Evolutionary conservation across 108 stramenopile genomes (phyloP), one percentile per base, ranked within the genome.

Genomic region (Aurantiochytrium sp.): DNA sequence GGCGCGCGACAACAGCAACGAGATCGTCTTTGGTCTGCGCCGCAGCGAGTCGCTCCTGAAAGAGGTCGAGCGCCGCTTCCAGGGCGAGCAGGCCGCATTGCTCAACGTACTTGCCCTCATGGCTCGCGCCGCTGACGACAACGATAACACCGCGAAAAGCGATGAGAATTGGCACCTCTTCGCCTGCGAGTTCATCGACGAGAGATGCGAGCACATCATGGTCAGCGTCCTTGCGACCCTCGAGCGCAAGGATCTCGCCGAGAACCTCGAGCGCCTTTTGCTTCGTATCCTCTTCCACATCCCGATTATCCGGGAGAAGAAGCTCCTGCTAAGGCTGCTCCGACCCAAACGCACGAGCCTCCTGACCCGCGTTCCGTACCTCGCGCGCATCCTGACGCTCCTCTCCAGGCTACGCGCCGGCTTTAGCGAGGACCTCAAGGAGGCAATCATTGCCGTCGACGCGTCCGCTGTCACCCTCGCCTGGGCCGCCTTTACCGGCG

Each of bases 1-100:
- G 6, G 73, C 73, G 12, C 73, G 73, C 39, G 73, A 81, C 39
- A 81, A 81, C 45, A 48, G 73, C 73, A 41, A 81, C 39, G 73
- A 81, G 73, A 81, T 81, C 32, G 39, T 48, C 73, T 81, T 81
- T 48, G 73, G 73, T 12, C 42, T 81, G 39, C 45, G 42, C 3
- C 50, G n/a, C 10, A 27, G 24, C 0, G 73, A 81, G 42, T 17
- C 36, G 0, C 45, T 81, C 12, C 73, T 81, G 0, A 48, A 48
- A 6, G 45, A 81, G 39, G 73, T 81, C n/a, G 73, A 48, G 45
- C 73, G 45, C 2, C 39, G 73, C n/a, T 81, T 81, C 2, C 73
- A 81, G 19, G 45, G 30, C 30, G 73, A 81, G 24, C 73, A 48
- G 45, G 10, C 42, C 32, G 73, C 73, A 12, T 27, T 81, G n/a